Evolutionary conservation across 179 eudicot genomes (phyloP).

Genomic region (Beta corolliflora): DNA sequence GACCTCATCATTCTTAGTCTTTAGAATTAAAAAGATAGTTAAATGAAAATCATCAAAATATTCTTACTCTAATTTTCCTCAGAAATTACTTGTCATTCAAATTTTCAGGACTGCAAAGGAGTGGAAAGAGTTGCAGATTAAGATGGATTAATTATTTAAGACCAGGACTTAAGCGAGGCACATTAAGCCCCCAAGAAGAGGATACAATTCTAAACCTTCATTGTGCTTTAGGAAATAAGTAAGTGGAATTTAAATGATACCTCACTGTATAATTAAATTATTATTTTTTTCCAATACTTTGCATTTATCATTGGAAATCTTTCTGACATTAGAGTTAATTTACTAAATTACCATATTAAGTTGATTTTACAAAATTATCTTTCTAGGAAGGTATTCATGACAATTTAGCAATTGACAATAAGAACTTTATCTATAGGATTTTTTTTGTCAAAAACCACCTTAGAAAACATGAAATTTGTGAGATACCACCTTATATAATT

Average conservation of each 20-base stretch:
- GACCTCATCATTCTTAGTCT: constrained; percentile 12
- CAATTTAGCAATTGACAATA: not conserved
- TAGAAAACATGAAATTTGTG: no score
- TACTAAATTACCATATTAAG: no score
- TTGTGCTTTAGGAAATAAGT: constrained; percentile 78
- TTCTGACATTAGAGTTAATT: no score
- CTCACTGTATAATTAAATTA: not conserved
- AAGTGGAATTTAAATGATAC: constrained; percentile 29
- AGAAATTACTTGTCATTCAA: not conserved
- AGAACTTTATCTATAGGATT: no score
- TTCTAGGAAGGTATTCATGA: not conserved
- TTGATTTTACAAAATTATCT: no score
- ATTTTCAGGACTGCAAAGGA: constrained; percentile 67
- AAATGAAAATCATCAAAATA: not conserved
- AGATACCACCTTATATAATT: no score
- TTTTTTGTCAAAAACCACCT: no score
- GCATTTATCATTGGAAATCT: no score
- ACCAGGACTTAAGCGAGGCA: constrained; percentile 83
- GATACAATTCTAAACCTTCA: constrained; percentile 64
- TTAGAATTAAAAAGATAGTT: no score
- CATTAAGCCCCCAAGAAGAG: constrained; percentile 60
- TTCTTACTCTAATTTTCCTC: not conserved
- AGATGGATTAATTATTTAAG: constrained; percentile 93
- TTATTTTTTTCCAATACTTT: no score
- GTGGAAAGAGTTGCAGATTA: constrained; percentile 91